phyloP scores from a whole-genome alignment of 352 stramenopile genomes.

The Pythium guiyangense region DNA sequence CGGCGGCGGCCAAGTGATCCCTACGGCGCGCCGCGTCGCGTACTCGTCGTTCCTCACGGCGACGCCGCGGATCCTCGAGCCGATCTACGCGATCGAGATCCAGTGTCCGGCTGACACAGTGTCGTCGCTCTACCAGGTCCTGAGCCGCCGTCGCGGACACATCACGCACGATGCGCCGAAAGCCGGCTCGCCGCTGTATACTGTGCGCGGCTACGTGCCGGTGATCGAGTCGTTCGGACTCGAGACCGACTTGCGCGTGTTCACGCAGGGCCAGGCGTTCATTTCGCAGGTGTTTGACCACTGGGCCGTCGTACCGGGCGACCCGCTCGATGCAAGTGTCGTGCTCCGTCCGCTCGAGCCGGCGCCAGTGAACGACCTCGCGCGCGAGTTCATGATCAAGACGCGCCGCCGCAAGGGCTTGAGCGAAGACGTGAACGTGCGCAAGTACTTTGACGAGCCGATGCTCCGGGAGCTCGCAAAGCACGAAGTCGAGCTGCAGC shows the following conservation, averaged over 20 bases:
- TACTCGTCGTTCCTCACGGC: slow-evolving; percentile 98
- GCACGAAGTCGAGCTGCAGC: slow-evolving; percentile 86
- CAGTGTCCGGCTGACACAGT: slow-evolving; percentile 97
- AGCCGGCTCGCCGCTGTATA: slow-evolving; percentile 96
- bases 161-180: slow-evolving; percentile 94
- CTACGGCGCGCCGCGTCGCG: slow-evolving; percentile 94
- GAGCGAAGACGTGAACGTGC: slow-evolving; percentile 97
- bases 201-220: slow-evolving; percentile 96
- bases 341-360: slow-evolving; percentile 99
- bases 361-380: slow-evolving; percentile 93
- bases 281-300: slow-evolving; percentile 98
- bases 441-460: slow-evolving; percentile 99
- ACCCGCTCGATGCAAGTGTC: slow-evolving; percentile 96
- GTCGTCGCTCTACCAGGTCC: slow-evolving; percentile 93
- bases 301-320: slow-evolving; percentile 97
- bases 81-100: slow-evolving; percentile 97
- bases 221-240: slow-evolving; percentile 99
- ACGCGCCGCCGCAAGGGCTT: slow-evolving; percentile 98
- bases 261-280: slow-evolving; percentile 97
- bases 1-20: slow-evolving; percentile 98
- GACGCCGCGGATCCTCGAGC: slow-evolving; percentile 97
- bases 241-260: slow-evolving; percentile 98
- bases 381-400: slow-evolving; percentile 99
- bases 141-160: slow-evolving; percentile 92
- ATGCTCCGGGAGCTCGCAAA: slow-evolving; percentile 94